phyloP scores from a whole-genome alignment of 306 rosid species.

The Lathyrus sativus region DNA sequence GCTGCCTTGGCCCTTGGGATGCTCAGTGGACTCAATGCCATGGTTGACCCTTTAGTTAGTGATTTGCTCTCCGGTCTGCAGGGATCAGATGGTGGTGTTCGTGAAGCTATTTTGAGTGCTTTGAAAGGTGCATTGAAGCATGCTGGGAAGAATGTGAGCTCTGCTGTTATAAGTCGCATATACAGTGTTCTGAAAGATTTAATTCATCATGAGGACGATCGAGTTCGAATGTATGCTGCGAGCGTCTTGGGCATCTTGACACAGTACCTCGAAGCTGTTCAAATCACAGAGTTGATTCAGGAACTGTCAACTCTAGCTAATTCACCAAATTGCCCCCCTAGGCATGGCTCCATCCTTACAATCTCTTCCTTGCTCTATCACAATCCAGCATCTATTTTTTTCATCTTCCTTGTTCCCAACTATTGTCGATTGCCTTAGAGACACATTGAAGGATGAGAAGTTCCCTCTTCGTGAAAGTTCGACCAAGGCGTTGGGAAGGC shows the following conservation, averaged over 20 bases:
- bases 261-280: conserved; percentile 75
- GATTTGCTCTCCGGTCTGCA: conserved; percentile 84
- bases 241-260: conserved; percentile 81
- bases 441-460: conserved; percentile 85
- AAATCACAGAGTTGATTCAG: conserved; percentile 68
- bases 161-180: conserved; percentile 66
- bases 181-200: conserved; percentile 64
- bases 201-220: conserved; percentile 80
- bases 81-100: conserved; percentile 85
- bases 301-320: conserved; percentile 65
- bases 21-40: conserved; percentile 89
- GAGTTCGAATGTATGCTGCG: conserved; percentile 78
- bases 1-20: conserved; percentile 97
- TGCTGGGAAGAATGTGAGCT: conserved; percentile 79
- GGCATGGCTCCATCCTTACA: conserved; percentile 88
- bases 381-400: conserved; percentile 61
- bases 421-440: conserved; percentile 58
- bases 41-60: conserved; percentile 90
- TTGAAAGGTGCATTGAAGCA: conserved; percentile 87
- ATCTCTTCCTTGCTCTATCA: conserved; percentile 70
- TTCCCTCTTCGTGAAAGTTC: conserved; percentile 94
- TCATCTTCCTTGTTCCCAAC: conserved; percentile 55
- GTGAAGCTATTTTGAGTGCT: conserved; percentile 87
- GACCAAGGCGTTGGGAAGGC: conserved; percentile 91
- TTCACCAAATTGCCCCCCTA: conserved; percentile 64